Evolutionary conservation across 129 eudicot species (phyloP).

Genomic region (Flaveria robusta): DNA sequence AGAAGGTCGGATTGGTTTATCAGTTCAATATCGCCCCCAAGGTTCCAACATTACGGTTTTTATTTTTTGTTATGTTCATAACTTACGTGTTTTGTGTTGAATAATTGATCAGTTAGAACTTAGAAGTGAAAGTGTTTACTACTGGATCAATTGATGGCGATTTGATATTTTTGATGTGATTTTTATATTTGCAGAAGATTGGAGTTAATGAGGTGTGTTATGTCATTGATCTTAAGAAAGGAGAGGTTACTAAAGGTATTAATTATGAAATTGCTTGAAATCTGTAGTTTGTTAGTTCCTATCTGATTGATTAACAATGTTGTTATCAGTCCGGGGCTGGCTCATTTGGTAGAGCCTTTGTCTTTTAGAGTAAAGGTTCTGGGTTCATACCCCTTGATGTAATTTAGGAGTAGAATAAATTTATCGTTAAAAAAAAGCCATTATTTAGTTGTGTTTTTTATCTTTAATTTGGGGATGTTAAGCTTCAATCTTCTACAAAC

Average conservation of each 20-base stretch:
- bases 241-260: slow-evolving; percentile 91
- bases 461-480: background rate
- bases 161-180: slow-evolving; percentile 20
- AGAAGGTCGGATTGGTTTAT: slow-evolving; percentile 80
- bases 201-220: slow-evolving; percentile 84
- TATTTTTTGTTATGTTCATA: background rate
- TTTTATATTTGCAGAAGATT: slow-evolving; percentile 59
- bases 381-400: too few relatives aligned
- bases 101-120: background rate
- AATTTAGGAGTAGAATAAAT: too few relatives aligned
- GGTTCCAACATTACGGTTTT: slow-evolving; percentile 47
- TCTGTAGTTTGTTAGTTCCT: background rate
- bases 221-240: slow-evolving; percentile 93
- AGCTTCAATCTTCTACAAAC: background rate
- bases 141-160: background rate
- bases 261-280: background rate
- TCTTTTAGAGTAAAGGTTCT: too few relatives aligned
- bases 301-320: background rate
- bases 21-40: slow-evolving; percentile 88
- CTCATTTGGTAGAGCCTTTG: too few relatives aligned
- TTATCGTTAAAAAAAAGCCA: too few relatives aligned
- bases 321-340: too few relatives aligned
- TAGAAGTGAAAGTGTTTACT: background rate
- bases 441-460: too few relatives aligned
- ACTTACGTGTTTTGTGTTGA: background rate